Evolutionary conservation across 768 basidiomycete species (phyloP), one percentile per base, ranked within the genome.

Genomic region (Arthromyces matolae): DNA sequence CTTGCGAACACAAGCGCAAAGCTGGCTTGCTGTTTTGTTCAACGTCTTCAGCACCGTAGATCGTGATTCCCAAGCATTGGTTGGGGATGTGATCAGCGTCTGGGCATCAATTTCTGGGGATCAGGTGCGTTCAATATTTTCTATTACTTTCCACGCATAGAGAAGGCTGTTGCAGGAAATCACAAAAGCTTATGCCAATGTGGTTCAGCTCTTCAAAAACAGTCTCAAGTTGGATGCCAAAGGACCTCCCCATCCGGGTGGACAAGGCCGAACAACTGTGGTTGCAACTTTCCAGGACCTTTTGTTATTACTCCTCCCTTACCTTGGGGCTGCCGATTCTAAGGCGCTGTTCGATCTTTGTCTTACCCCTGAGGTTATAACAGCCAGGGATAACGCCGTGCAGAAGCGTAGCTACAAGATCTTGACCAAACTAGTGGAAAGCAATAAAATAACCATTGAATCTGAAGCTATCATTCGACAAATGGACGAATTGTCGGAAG

Each of bases 351-450:
- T 91, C 64, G 71, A 79, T 20, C 67, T 85, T n/a, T 87, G 79
- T 47, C 70, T 90, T n/a, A 73, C 78, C 0, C 62, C 75, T 1
- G 78, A 81, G 24, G 78, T 96, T 19, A 72, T 98, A 5, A 78
- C 79, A 44, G 83, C 81, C 57, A 79, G 72, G 56, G 93, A 97
- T 59, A 89, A 89, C 42, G 91, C 83, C 3, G 83, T 95, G 5
- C 95, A 98, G 70, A 99, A 99, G 69, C 89, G 94, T 56, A 89
- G 85, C 8, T 98, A 98, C 70, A 88, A 95, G 61, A 83, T 88
- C 14, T 74, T 98, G 13, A 75, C 85, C 25, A 85, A 85, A 55
- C 64, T 93, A 33, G 66, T 84, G n/a, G 85, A 86, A 59, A 71
- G 71, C 42, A 76, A 72, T 0, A 84, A 86, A 60, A 71, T 84